Evolutionary conservation across 139 green algal species (phyloP), one percentile per base, ranked within the genome.

Genomic region (Monoraphidium neglectum): DNA sequence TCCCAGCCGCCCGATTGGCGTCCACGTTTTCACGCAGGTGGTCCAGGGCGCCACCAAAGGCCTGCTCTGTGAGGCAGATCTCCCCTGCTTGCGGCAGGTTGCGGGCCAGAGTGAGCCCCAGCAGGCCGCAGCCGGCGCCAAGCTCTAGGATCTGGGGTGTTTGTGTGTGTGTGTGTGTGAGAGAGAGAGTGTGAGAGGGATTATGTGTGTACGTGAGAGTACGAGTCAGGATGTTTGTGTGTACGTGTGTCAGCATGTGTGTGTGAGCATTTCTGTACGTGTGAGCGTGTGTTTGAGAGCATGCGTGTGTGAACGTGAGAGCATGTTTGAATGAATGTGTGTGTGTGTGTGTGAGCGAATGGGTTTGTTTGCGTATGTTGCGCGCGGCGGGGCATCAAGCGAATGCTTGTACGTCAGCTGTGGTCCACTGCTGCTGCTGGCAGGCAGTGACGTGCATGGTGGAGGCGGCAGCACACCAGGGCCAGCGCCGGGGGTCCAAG

Each of bases 141-240:
- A 93, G 77, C 81, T 93, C 88, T 16, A 93, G 70, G 4, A 93
- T 51, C 23, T 60, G 62, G 15, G 69, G 18, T 30, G 54, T 33
- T 33, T 49, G 37, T 6, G 33, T 24, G 15, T 35, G 49, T 13
- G n/a, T 6, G 56, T 33, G n/a, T 8, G 26, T 8, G 56, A 53
- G 24, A 51, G n/a, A 30, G 36, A 70, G 32, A 5, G 60, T 36
- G n/a, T 24, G 28, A 26, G 26, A 38, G 60, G 23, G 60, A 12
- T 36, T 8, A 12, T 68, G 24, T 12, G 26, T 26, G 23, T 15
- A 3, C 32, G 8, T 30, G 13, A 53, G 37, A 12, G 24, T 32
- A 33, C 63, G 33, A 6, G 18, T n/a, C 28, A 53, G 18, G 32
- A 70, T n/a, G 32, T 36, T 49, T 32, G 37, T 30, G 60, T 32